Evolutionary conservation across 148 eudicot species (phyloP).

Genomic region (Fagopyrum esculentum): DNA sequence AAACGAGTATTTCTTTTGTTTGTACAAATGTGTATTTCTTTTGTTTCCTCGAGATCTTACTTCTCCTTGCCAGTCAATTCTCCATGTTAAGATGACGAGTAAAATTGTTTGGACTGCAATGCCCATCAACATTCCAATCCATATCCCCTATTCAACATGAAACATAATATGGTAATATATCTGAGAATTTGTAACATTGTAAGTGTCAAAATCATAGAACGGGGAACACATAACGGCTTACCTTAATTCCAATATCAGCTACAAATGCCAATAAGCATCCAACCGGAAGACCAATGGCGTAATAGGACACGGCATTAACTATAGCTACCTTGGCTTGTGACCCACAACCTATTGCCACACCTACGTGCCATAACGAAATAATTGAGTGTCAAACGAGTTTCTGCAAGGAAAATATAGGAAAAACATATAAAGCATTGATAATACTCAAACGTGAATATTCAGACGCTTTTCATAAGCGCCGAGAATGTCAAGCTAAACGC

Average conservation of each 20-base stretch:
- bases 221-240: neutral
- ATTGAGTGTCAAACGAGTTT: no score
- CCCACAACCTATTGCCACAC: no score
- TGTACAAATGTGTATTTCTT: neutral
- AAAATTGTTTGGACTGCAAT: neutral
- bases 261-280: conserved; percentile 28
- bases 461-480: no score
- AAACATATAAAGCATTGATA: no score
- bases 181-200: no score
- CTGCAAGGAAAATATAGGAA: no score
- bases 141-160: neutral
- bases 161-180: no score
- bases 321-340: conserved; percentile 12
- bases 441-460: no score
- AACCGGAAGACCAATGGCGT: conserved; percentile 28
- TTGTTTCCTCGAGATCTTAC: neutral
- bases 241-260: conserved; percentile 24
- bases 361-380: no score
- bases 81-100: neutral
- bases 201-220: neutral
- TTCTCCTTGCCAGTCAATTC: conserved; percentile 2
- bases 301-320: neutral
- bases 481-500: no score
- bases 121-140: conserved; percentile 4
- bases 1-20: neutral